Percentiles rank a stretch among this genome's conserved stretches.
Conservation (phyloP, 306 rosid species). For the Lathyrus tuberosus region DNA sequence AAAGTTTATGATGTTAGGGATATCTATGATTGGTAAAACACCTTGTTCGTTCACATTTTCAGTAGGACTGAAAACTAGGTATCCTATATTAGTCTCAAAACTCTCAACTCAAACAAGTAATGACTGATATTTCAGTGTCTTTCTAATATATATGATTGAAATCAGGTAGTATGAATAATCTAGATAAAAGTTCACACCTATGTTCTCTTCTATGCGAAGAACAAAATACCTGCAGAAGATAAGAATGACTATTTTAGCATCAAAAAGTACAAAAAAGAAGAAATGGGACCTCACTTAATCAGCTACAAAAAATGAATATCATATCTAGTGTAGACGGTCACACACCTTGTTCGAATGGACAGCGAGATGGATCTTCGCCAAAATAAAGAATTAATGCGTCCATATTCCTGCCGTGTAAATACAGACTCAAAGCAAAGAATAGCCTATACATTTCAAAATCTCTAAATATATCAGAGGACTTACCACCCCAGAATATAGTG, state of each 20-base stretch:
- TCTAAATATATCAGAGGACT: constrained; percentile 40
- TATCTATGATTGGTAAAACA: constrained; percentile 15
- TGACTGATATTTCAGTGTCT: neutral
- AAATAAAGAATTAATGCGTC: constrained; percentile 85
- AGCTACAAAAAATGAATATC: constrained; percentile 28
- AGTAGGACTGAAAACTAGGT: constrained; percentile 4
- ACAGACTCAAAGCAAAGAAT: constrained; percentile 38
- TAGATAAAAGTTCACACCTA: constrained; percentile 61
- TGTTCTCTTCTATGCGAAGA: constrained; percentile 95
- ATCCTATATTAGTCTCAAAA: neutral
- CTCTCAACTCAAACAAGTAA: constrained; percentile 20
- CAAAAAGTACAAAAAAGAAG: constrained; percentile 24
- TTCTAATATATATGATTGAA: constrained; percentile 22
- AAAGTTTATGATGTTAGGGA: constrained; percentile 13
- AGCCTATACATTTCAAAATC: constrained; percentile 18
- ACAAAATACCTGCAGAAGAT: constrained; percentile 82
- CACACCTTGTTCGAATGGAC: constrained; percentile 83
- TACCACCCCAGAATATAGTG: constrained; percentile 83
- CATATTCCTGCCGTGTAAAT: constrained; percentile 79
- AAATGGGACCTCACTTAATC: neutral
- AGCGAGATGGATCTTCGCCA: constrained; percentile 92
- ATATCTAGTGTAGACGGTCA: constrained; percentile 27
- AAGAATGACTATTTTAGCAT: constrained; percentile 33
- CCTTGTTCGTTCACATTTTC: neutral
- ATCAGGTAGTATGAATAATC: constrained; percentile 27